Conservation (phyloP, 2,329 filamentous ascomycete species). For the Zelopaecilomyces penicillatus region DNA sequence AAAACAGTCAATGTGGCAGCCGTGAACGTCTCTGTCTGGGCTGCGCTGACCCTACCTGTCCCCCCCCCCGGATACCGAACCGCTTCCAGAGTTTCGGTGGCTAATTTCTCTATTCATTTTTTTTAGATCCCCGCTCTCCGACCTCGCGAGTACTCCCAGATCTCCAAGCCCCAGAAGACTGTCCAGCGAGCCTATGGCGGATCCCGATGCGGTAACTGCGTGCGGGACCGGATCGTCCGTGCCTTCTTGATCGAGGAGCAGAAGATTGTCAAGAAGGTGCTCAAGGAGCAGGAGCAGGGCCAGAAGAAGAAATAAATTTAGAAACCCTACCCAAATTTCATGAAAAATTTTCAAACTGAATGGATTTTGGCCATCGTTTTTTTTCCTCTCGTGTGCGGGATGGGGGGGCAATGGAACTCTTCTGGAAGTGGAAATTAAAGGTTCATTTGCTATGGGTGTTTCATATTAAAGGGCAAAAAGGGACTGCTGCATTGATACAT, state of each 20-base stretch:
- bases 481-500: conserved; percentile 39
- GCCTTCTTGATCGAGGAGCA: conserved; percentile 99
- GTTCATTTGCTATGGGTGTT: conserved; percentile 47
- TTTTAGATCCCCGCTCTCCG: conserved; percentile 84
- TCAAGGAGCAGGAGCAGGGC: conserved; percentile 89
- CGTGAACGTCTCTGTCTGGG: too few species aligned
- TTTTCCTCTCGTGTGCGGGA: conserved; percentile 19
- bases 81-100: too few species aligned
- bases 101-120: too few species aligned
- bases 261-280: conserved; percentile 99
- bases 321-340: neutral
- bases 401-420: conserved; percentile 21
- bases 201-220: conserved; percentile 96
- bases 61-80: too few species aligned
- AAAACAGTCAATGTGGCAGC: too few species aligned
- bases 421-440: conserved; percentile 25
- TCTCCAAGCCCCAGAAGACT: conserved; percentile 99
- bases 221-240: conserved; percentile 94
- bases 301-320: conserved; percentile 59
- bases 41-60: too few species aligned
- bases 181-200: conserved; percentile 98
- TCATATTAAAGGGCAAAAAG: conserved; percentile 35
- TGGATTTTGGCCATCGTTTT: conserved; percentile 23
- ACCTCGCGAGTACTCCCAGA: conserved; percentile 92
- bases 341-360: conserved; percentile 1